Evolutionary conservation across 2,329 filamentous ascomycete species (phyloP), one percentile per base, ranked within the genome.

Genomic region (Penicillium fuscoglaucum): DNA sequence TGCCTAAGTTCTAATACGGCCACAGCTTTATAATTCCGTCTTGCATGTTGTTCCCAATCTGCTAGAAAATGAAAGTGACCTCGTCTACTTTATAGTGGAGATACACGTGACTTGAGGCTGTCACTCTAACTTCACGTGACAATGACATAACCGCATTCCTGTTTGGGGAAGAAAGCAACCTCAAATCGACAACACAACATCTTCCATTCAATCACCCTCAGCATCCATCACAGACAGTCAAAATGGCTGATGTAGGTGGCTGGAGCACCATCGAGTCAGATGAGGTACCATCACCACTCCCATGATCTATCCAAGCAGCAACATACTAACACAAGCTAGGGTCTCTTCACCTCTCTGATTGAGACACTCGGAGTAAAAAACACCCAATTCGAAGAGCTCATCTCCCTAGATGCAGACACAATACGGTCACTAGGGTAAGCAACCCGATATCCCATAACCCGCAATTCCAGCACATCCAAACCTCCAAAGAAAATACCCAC

Each of bases 181-280:
- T 24, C 15, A 17, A 55, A 33, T 29, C 46, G 45, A 31, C 49
- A 40, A 52, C 52, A 51, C 39, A 49, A 43, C 47, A 57, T 29
- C 33, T 33, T 35, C 28, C 31, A 28, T 41, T 29, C 39, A 41
- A 52, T 29, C 31, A 2, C 17, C 29, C 39, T 39, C 28, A 26
- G 35, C 33, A 57, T 47, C 88, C 87, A 86, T 19, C 41, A 41
- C 24, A 28, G 17, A 29, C 43, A 58, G 35, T 43, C 28, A 54
- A 41, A 29, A 90, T 89, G 78, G 90, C 87, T 26, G 77, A 79
- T 55, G 68, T 69, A 55, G 78, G 74, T 68, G 93, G 93, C 63
- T 98, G 93, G 93, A 96, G 96, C 77, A 98, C 93, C 40, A 97
- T 98, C 73, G 93, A 98, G 78, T 96, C 91, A 63, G 93, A 98